Evolutionary conservation across 2,329 filamentous ascomycete genomes (phyloP), one percentile per base, ranked within the genome.

Genomic region (Ophioceras dolichostomum): DNA sequence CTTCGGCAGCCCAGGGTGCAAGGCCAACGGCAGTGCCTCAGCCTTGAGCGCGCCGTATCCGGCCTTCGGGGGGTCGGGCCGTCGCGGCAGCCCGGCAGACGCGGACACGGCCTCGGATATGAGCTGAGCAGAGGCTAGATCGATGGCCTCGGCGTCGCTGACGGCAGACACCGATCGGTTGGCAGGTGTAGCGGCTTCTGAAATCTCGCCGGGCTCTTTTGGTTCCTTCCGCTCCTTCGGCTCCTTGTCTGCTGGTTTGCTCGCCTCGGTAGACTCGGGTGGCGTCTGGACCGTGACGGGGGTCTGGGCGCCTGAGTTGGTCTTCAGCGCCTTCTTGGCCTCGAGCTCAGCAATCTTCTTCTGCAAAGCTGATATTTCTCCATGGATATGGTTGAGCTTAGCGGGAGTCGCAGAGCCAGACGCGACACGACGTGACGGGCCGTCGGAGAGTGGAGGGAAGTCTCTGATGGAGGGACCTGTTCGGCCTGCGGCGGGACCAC

Each of bases 301-400:
- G 14, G 55, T 56, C 17, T 44, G 46, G 12, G 51, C 52, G 4
- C 52, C 53, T 2, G 42, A 43, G 12, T 48, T 46, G 4, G 46
- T 41, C 34, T 48, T 45, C 45, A 61, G 65, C 33, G 58, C 55
- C 46, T 61, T 68, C 48, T 67, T 69, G 9, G 71, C 71, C 50
- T 77, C 72, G 13, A 68, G 68, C 45, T 74, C 66, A 2, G 71
- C 71, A 47, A 77, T 76, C 44, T 60, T 68, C 24, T 62, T 61
- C 49, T 73, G 76, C 59, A 79, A 69, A 37, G 69, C 64, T 46
- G 77, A 69, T 22, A 81, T 80, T 44, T 70, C 65, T 39, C 36
- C 30, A 10, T 32, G 21, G 10, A 37, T 21, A 9, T 22, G 20
- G 14, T 22, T 31, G 19, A 37, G 21, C 29, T 37, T 37, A 10